phyloP scores from a whole-genome alignment of 768 basidiomycete species.

The Lentinula raphanica region DNA sequence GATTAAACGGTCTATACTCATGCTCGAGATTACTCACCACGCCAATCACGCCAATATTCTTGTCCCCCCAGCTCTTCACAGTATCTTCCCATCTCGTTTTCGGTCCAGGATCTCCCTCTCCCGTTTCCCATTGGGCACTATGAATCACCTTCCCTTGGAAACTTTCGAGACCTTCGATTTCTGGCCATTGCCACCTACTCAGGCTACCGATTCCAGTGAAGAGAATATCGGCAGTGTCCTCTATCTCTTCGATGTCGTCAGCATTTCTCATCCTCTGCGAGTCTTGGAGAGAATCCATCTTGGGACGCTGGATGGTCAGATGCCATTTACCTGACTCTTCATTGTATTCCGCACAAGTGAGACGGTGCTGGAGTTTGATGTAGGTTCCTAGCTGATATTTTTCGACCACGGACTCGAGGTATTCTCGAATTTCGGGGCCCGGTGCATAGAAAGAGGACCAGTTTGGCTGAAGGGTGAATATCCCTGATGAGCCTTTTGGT shows the following conservation, averaged over 20 bases:
- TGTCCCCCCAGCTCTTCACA: conserved; percentile 44
- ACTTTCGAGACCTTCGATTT: conserved; percentile 49
- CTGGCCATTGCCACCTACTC: conserved; percentile 64
- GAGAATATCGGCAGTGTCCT: conserved; percentile 52
- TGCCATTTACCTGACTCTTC: conserved; percentile 52
- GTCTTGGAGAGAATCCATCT: too few relatives aligned
- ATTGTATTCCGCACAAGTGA: conserved; percentile 46
- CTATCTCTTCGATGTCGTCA: conserved; percentile 37
- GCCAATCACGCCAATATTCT: conserved; percentile 54
- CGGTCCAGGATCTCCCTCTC: conserved; percentile 22
- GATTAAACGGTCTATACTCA: too few relatives aligned
- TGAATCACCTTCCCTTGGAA: conserved; percentile 59
- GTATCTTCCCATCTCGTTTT: conserved; percentile 35
- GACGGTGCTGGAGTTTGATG: conserved; percentile 52
- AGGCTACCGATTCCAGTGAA: conserved; percentile 49
- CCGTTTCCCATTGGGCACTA: conserved; percentile 55
- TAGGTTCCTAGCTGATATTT: conserved; percentile 50
- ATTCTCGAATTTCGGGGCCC: conserved; percentile 52
- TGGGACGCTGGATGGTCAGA: conserved; percentile 38
- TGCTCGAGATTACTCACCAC: too few relatives aligned
- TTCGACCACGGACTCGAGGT: conserved; percentile 48
- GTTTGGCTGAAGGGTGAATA: conserved; percentile 32
- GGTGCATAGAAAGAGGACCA: conserved; percentile 61
- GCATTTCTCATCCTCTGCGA: conserved; percentile 7
- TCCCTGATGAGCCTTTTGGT: not conserved